Evolutionary conservation across 805 yeast genomes (phyloP).

Genomic region (Nakazawaea ambrosiae): DNA sequence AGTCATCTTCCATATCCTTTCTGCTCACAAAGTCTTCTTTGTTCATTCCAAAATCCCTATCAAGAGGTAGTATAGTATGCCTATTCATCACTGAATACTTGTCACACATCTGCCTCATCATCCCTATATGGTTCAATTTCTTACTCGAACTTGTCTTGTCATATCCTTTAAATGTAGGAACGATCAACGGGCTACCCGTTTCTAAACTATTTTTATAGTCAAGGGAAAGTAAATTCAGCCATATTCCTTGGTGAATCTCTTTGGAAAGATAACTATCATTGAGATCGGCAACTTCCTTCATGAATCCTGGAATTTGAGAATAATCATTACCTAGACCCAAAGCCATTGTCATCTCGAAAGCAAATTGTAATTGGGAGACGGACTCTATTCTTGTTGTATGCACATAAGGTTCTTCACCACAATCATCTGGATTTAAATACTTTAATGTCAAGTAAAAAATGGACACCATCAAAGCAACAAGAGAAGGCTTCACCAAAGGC

Average conservation of each 20-base stretch:
- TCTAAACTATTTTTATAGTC: conserved; percentile 1
- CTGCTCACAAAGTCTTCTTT: neutral
- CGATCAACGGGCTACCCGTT: conserved; percentile 1
- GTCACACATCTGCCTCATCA: conserved; percentile 6
- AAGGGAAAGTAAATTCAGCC: conserved; percentile 6
- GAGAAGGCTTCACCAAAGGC: conserved; percentile 1
- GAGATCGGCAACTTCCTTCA: neutral
- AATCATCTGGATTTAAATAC: conserved; percentile 5
- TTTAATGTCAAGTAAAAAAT: conserved; percentile 1
- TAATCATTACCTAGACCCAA: conserved; percentile 3
- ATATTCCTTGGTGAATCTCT: neutral
- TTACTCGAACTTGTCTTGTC: neutral
- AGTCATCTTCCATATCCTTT: conserved; percentile 1
- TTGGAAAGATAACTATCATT: neutral
- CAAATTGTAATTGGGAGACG: neutral
- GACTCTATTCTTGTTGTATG: neutral
- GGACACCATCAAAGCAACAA: neutral
- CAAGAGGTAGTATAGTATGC: neutral
- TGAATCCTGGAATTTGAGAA: neutral
- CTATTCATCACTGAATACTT: neutral
- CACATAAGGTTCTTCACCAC: conserved; percentile 3
- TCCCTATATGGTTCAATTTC: conserved; percentile 4
- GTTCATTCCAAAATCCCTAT: neutral
- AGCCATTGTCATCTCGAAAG: neutral
- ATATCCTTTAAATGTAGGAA: conserved; percentile 5